These are phyloP conservation scores for Pseudocercospora fuligena DNA, from an alignment of 2,329 filamentous ascomycete genomes.

Conservation along the genomic window DNA sequence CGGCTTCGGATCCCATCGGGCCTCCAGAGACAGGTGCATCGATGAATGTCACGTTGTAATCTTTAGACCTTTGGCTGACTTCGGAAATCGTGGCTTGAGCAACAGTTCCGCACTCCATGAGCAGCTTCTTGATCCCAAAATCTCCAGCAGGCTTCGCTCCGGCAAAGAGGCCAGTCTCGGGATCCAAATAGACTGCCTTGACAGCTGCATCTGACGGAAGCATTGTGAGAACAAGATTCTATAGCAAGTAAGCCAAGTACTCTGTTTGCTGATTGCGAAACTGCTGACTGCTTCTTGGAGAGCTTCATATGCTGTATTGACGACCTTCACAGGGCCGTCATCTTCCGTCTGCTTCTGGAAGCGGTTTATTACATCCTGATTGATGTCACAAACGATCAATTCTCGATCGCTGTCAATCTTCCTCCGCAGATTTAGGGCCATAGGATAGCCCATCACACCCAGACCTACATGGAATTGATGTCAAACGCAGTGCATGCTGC, in stretches of 20 bases:
- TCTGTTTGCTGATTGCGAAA: neutral
- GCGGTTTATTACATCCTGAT: neutral
- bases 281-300: neutral
- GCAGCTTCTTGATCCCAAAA: neutral
- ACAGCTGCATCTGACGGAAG: neutral
- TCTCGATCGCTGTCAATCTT: neutral
- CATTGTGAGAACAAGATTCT: neutral
- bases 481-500: no score
- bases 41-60: neutral
- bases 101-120: neutral
- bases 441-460: neutral
- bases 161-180: neutral
- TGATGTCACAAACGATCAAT: neutral
- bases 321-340: neutral
- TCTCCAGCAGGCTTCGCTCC: neutral
- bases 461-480: neutral
- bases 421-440: neutral
- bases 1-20: neutral
- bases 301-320: neutral
- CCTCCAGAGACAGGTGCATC: neutral
- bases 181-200: neutral
- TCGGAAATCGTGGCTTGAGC: neutral
- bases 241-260: neutral
- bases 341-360: neutral
- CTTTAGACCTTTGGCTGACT: neutral